Percentiles rank a stretch among this genome's conserved stretches.
Evolutionary conservation across 352 stramenopile species (phyloP).

Genomic region (Plasmopara muralis): DNA sequence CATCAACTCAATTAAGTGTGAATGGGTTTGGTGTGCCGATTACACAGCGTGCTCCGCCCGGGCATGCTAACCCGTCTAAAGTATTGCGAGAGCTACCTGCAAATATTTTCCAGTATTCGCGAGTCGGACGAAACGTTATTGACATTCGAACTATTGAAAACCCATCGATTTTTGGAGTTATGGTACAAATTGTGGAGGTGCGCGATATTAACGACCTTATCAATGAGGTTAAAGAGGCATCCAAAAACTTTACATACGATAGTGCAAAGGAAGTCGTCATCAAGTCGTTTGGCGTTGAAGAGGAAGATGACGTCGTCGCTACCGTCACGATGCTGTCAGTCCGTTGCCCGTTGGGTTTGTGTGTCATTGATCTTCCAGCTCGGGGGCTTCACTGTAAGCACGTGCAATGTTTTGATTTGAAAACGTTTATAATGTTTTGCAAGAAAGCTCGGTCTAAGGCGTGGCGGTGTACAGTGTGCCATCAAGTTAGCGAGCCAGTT

Average conservation of each 20-base stretch:
- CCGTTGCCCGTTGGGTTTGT: constrained; percentile 80
- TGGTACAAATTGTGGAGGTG: constrained; percentile 71
- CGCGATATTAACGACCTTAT: constrained; percentile 57
- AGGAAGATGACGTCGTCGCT: constrained; percentile 78
- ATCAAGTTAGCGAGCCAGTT: constrained; percentile 56
- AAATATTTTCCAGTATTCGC: constrained; percentile 66
- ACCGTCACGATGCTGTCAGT: constrained; percentile 86
- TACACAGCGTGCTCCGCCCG: constrained; percentile 59
- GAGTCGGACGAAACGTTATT: constrained; percentile 63
- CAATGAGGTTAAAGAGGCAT: constrained; percentile 51
- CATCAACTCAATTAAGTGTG: constrained; percentile 53
- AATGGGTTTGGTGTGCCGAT: constrained; percentile 69
- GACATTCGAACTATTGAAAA: constrained; percentile 70
- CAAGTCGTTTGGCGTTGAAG: constrained; percentile 70
- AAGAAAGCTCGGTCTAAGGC: constrained; percentile 78
- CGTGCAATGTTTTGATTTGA: constrained; percentile 94
- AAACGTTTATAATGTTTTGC: constrained; percentile 89
- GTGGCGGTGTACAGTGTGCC: constrained; percentile 88
- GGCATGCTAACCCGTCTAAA: constrained; percentile 75
- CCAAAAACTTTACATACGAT: constrained; percentile 63
- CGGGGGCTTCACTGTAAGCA: constrained; percentile 89
- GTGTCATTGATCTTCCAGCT: constrained; percentile 86
- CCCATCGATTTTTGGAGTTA: constrained; percentile 50
- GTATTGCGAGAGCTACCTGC: constrained; percentile 66
- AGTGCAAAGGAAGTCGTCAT: constrained; percentile 68